Percentiles rank a stretch among this genome's conserved stretches.
phyloP scores from a whole-genome alignment of 768 basidiomycete genomes.

The Udeniomyces megalosporus region DNA sequence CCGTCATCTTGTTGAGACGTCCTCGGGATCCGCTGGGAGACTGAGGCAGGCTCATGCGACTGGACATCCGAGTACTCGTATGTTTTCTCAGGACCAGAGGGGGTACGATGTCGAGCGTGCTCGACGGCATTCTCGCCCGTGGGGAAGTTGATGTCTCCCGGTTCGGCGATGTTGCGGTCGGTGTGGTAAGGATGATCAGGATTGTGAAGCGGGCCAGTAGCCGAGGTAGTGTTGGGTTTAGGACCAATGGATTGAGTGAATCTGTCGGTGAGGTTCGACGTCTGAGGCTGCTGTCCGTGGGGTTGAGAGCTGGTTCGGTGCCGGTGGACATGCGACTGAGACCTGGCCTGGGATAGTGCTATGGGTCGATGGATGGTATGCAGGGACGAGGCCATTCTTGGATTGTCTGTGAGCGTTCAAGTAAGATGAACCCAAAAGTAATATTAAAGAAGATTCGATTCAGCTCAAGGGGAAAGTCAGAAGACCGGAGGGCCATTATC shows the following conservation, averaged over 20 bases:
- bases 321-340: background rate
- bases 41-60: background rate
- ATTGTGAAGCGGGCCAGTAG: background rate
- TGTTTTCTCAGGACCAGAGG: conserved; percentile 16
- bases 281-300: background rate
- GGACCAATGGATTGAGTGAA: background rate
- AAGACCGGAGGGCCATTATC: background rate
- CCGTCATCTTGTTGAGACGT: background rate
- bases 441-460: too few species aligned
- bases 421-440: background rate
- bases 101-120: background rate
- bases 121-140: too few species aligned
- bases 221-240: background rate
- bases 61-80: conserved; percentile 12
- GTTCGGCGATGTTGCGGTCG: background rate
- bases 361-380: conserved; percentile 67
- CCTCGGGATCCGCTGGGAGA: background rate
- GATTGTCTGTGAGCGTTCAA: background rate
- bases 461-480: background rate
- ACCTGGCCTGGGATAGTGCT: conserved; percentile 5
- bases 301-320: background rate
- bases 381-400: conserved; percentile 55
- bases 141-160: background rate
- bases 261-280: background rate
- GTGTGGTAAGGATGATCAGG: background rate